These are phyloP conservation scores for Saksenaea oblongispora DNA, from an alignment of 371 early-diverging fungal genomes.

Conservation along the genomic window DNA sequence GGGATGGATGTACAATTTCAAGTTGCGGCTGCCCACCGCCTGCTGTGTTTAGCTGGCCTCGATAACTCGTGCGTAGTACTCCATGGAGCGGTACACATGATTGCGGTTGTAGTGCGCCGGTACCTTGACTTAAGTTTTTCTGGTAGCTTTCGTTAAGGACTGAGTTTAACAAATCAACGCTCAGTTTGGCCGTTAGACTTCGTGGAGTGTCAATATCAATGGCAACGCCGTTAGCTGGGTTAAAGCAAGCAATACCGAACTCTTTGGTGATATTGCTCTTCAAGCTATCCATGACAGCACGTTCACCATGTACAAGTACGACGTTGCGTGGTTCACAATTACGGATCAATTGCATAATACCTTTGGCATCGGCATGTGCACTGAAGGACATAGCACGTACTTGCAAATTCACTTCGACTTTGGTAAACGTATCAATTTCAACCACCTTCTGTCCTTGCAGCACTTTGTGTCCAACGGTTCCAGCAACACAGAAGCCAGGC, in stretches of 20 bases:
- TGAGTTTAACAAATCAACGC: constrained; percentile 52
- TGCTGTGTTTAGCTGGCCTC: not conserved
- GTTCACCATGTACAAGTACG: constrained; percentile 99
- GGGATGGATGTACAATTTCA: constrained; percentile 1
- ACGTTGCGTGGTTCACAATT: constrained; percentile 94
- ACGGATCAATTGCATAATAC: constrained; percentile 95
- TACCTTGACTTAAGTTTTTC: not conserved
- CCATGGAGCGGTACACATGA: not conserved
- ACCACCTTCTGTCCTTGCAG: constrained; percentile 86
- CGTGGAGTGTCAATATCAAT: constrained; percentile 67
- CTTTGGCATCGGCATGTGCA: constrained; percentile 99
- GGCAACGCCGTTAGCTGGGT: constrained; percentile 88
- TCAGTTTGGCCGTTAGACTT: constrained; percentile 59
- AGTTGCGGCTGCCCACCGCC: not conserved
- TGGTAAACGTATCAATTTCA: constrained; percentile 75
- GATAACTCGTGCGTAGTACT: not conserved
- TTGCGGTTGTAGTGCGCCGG: not conserved
- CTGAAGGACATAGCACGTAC: constrained; percentile 97
- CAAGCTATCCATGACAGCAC: constrained; percentile 85
- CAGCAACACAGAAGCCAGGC: constrained; percentile 94
- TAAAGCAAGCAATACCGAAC: constrained; percentile 82
- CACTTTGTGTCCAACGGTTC: constrained; percentile 96
- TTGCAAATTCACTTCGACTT: constrained; percentile 85
- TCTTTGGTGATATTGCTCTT: constrained; percentile 84
- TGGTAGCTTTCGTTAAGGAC: constrained; percentile 14